Evolutionary conservation across 169 alveolate genomes (phyloP), one percentile per base, ranked within the genome.

Genomic region (Eimeria acervulina): DNA sequence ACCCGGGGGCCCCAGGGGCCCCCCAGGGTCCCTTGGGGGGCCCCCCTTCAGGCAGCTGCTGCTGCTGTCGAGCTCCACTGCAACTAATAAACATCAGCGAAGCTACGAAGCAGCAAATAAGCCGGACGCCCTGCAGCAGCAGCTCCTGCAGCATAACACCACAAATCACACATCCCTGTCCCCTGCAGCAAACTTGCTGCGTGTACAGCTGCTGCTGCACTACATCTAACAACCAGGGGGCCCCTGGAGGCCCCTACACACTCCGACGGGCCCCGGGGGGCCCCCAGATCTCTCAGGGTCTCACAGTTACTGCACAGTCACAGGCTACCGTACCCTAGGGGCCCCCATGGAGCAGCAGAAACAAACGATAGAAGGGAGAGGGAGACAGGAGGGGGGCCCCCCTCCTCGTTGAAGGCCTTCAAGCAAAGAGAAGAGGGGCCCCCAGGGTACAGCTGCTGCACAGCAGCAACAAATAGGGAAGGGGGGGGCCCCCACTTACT

Each of bases 401-500:
- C 55, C 55, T 47, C 12, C 55, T n/a, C n/a, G n/a, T n/a, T n/a
- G n/a, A n/a, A n/a, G n/a, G n/a, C n/a, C n/a, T n/a, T n/a, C n/a
- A n/a, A 47, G 55, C 12, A 47, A 47, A 47, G 55, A 12, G 55
- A 47, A 47, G 55, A 5, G 51, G 83, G 83, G 83, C 42, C 83
- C 83, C 83, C 83, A 33, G 83, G 78, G 78, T 66, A 66, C 78
- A 13, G 47, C 66, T 55, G n/a, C 66, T 12, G 19, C 55, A 5
- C 55, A 55, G 66, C n/a, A 2, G 66, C 66, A 7, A 4, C 66
- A 17, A 26, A n/a, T 5, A 47, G 55, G 5, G 55, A 5, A 47
- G 55, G 55, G 40, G 78, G 78, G 83, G 83, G 83, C 83, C 83
- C 83, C 83, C 36, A 40, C 88, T 78, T 78, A 78, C 88, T 10